phyloP scores from a whole-genome alignment of 768 basidiomycete species.

The Clitopilus hobsonii region DNA sequence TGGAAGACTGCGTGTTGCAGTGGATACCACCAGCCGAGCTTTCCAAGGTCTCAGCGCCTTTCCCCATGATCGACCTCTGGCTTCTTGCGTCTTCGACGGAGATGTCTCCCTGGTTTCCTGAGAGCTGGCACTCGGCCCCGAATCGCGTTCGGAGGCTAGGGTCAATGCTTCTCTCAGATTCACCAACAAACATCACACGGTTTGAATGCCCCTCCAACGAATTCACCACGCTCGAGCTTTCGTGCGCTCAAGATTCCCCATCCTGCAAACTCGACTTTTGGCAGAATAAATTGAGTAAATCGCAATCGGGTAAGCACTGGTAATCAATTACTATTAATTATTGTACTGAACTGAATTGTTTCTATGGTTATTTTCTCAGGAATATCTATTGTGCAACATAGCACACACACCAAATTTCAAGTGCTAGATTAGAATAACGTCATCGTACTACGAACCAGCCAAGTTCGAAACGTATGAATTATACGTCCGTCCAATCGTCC shows the following conservation, averaged over 20 bases:
- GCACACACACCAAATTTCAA: background rate
- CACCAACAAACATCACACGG: background rate
- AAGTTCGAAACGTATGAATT: background rate
- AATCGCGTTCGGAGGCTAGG: background rate
- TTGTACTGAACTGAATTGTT: too few relatives aligned
- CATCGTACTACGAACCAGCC: background rate
- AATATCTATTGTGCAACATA: background rate
- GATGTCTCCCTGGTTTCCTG: slow-evolving; percentile 2
- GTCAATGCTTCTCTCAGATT: background rate
- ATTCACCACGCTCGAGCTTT: slow-evolving; percentile 10
- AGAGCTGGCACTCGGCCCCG: background rate
- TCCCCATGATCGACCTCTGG: background rate
- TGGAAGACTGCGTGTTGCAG: slow-evolving; percentile 5
- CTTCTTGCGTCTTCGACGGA: background rate
- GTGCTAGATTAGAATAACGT: background rate
- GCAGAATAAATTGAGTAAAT: slow-evolving; percentile 1
- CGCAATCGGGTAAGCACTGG: background rate
- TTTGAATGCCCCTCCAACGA: slow-evolving; percentile 7
- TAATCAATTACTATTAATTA: too few relatives aligned
- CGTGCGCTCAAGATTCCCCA: slow-evolving; percentile 1
- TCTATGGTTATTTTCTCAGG: background rate
- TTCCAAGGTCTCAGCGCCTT: background rate
- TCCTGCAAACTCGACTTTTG: slow-evolving; percentile 7
- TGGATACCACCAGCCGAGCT: background rate
- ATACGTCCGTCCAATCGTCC: background rate